A percentile compares a stretch with the other conserved stretches of the same genome.
These are phyloP conservation scores for Endoconidiophora laricicola DNA, from an alignment of 2,329 filamentous ascomycete genomes.

Conservation along the genomic window DNA sequence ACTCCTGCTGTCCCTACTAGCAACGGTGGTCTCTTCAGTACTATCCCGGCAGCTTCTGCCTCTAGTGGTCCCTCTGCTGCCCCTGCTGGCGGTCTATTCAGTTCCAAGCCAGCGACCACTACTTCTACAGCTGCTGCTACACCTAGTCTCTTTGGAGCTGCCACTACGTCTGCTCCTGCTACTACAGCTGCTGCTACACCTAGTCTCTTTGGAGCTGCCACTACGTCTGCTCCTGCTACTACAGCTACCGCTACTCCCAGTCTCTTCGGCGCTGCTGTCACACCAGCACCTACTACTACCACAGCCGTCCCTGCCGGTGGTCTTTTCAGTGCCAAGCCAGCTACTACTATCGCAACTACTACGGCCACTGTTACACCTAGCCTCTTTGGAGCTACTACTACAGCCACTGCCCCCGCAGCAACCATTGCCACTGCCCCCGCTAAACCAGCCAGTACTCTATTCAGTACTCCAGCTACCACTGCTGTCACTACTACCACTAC, in stretches of 20 bases:
- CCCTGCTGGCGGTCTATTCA: constrained; percentile 15
- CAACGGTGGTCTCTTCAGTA: constrained; percentile 23
- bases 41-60: constrained; percentile 2
- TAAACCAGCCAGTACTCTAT: not conserved
- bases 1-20: constrained; percentile 19
- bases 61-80: constrained; percentile 16
- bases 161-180: constrained; percentile 6
- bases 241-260: not conserved
- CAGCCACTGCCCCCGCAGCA: constrained; percentile 6
- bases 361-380: not conserved
- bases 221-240: constrained; percentile 2
- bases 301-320: constrained; percentile 14
- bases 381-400: constrained; percentile 12
- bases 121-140: constrained; percentile 19
- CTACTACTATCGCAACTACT: constrained; percentile 16
- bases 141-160: constrained; percentile 19
- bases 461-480: constrained; percentile 3
- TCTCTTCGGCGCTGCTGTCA: constrained; percentile 16
- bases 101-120: constrained; percentile 13
- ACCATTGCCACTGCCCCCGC: constrained; percentile 16
- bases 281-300: constrained; percentile 14
- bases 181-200: constrained; percentile 7
- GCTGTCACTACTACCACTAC: constrained; percentile 14
- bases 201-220: constrained; percentile 15
- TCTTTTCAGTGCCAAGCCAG: constrained; percentile 27